A percentile compares a stretch with the other conserved stretches of the same genome.
These are phyloP conservation scores for Sequoia sempervirens DNA, from an alignment of 75 land plant genomes.

Conservation along the genomic window DNA sequence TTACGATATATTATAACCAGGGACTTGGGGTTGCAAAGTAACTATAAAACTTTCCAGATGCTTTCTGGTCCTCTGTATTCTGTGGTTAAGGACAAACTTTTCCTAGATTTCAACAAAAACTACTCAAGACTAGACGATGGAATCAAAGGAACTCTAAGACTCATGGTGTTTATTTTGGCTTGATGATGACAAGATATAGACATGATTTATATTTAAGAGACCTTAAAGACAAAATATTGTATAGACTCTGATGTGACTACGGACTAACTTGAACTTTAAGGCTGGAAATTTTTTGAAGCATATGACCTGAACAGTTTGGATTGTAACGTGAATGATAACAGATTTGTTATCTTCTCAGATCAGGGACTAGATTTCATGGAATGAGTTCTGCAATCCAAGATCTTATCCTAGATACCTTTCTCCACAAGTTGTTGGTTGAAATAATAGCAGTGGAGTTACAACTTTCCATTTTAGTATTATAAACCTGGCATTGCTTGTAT, in stretches of 20 bases:
- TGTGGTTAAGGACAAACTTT: background rate
- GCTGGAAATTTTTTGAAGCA: background rate
- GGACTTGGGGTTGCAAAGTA: background rate
- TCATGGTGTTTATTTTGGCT: background rate
- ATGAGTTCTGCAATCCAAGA: background rate
- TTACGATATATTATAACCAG: background rate
- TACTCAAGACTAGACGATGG: background rate
- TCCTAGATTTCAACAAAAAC: background rate
- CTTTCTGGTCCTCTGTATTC: background rate
- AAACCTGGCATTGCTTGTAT: background rate
- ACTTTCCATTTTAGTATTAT: background rate
- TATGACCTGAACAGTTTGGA: too few relatives aligned
- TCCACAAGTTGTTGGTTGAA: background rate
- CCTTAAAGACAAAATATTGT: background rate
- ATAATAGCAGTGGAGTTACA: background rate
- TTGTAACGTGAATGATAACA: too few relatives aligned
- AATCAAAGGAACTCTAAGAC: background rate
- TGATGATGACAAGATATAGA: background rate
- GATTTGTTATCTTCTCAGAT: background rate
- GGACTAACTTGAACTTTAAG: background rate
- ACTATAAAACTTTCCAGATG: background rate
- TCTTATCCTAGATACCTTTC: background rate
- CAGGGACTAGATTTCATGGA: background rate
- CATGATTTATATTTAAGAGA: background rate
- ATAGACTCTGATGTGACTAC: background rate